A percentile compares a stretch with the other conserved stretches of the same genome.
Conservation (phyloP, 1,284 basidiomycete species). For the Puccinia polysora region DNA sequence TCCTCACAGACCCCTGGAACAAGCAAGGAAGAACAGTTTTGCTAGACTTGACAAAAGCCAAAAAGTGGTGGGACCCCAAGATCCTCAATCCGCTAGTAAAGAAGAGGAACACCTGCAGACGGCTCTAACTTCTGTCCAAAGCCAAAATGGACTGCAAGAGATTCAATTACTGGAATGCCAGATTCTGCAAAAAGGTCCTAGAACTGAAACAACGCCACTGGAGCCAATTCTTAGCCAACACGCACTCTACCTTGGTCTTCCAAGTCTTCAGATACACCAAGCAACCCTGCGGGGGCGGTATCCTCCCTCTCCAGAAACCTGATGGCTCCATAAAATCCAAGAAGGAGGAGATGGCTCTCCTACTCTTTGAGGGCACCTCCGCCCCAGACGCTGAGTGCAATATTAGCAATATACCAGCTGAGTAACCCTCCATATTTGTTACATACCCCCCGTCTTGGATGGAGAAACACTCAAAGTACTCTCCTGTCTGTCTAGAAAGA, state of each 20-base stretch:
- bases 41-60: too few relatives aligned
- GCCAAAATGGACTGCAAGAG: not conserved
- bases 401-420: not conserved
- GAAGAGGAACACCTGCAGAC: too few relatives aligned
- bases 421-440: not conserved
- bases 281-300: not conserved
- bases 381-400: not conserved
- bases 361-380: constrained; percentile 6
- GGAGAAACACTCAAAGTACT: not conserved
- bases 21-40: too few relatives aligned
- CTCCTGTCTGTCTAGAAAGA: not conserved
- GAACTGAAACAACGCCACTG: not conserved
- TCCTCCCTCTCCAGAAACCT: not conserved
- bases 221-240: not conserved
- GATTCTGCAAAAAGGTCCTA: not conserved
- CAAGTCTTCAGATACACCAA: not conserved
- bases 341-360: not conserved
- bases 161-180: not conserved
- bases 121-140: too few relatives aligned
- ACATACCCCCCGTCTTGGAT: not conserved
- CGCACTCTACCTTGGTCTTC: not conserved
- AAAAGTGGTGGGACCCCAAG: too few relatives aligned
- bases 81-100: too few relatives aligned
- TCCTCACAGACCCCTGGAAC: too few relatives aligned
- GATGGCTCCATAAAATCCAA: not conserved